A percentile compares a stretch with the other conserved stretches of the same genome.
phyloP scores from a whole-genome alignment of 768 basidiomycete genomes.

The Hericium coralloides region DNA sequence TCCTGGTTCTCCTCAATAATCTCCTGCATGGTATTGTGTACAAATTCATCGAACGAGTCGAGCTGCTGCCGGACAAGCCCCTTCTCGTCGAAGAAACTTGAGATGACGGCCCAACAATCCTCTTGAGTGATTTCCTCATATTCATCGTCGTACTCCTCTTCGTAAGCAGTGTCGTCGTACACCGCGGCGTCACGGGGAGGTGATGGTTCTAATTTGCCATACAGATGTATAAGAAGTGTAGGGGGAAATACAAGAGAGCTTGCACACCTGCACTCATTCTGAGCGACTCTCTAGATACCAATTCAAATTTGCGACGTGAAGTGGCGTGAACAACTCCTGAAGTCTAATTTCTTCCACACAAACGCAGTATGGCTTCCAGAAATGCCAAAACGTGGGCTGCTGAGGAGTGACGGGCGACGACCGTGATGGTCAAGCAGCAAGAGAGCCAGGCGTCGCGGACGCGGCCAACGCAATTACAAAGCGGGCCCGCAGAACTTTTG shows the following conservation, averaged over 20 bases:
- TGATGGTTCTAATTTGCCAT: conserved; percentile 7
- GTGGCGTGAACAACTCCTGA: background rate
- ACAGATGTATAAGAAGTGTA: background rate
- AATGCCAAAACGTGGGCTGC: too few species aligned
- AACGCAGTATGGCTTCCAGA: too few species aligned
- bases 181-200: conserved; percentile 4
- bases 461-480: background rate
- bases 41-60: conserved; percentile 97
- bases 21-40: conserved; percentile 99
- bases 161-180: conserved; percentile 54
- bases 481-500: background rate
- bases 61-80: conserved; percentile 97
- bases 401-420: background rate
- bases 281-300: background rate
- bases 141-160: conserved; percentile 41
- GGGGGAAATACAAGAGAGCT: background rate
- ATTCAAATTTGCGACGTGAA: too few species aligned
- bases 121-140: conserved; percentile 83
- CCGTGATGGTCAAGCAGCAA: background rate
- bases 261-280: conserved; percentile 15
- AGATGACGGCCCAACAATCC: conserved; percentile 93
- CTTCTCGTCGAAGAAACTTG: conserved; percentile 94
- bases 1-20: conserved; percentile 95
- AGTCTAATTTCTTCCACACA: too few species aligned
- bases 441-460: background rate